phyloP scores from a whole-genome alignment of 305 asterid genomes.

The Fraxinus sp. region DNA sequence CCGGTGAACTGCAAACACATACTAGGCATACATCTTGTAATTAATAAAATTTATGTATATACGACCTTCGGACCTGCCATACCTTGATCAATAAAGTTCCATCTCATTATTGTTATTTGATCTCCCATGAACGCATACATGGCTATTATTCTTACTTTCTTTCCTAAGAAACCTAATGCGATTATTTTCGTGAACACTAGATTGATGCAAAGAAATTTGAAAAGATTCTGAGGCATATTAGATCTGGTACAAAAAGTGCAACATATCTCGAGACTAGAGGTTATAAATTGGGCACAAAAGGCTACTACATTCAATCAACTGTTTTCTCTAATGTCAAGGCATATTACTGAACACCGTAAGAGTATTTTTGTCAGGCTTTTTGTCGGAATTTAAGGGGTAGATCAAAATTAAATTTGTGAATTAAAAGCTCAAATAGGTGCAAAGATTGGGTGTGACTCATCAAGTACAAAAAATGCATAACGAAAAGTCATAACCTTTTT shows the following conservation, averaged over 20 bases:
- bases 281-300: slow-evolving; percentile 59
- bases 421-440: no score
- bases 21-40: not conserved
- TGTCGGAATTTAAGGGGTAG: not conserved
- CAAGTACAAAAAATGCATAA: no score
- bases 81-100: not conserved
- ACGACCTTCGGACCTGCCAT: no score
- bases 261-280: slow-evolving; percentile 94
- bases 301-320: slow-evolving; percentile 79
- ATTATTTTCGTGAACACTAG: slow-evolving; percentile 29
- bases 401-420: not conserved
- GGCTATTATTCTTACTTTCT: not conserved
- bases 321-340: slow-evolving; percentile 84
- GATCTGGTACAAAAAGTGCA: slow-evolving; percentile 58
- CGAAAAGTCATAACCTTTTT: no score
- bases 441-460: no score
- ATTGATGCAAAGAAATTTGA: slow-evolving; percentile 67
- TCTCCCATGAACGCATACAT: not conserved
- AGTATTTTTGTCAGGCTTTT: not conserved
- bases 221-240: slow-evolving; percentile 70
- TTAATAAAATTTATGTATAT: no score
- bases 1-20: slow-evolving; percentile 40
- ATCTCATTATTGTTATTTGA: not conserved
- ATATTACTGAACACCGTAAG: slow-evolving; percentile 10
- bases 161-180: not conserved